phyloP scores from a whole-genome alignment of 768 basidiomycete genomes.

The Agrocybe pediades region DNA sequence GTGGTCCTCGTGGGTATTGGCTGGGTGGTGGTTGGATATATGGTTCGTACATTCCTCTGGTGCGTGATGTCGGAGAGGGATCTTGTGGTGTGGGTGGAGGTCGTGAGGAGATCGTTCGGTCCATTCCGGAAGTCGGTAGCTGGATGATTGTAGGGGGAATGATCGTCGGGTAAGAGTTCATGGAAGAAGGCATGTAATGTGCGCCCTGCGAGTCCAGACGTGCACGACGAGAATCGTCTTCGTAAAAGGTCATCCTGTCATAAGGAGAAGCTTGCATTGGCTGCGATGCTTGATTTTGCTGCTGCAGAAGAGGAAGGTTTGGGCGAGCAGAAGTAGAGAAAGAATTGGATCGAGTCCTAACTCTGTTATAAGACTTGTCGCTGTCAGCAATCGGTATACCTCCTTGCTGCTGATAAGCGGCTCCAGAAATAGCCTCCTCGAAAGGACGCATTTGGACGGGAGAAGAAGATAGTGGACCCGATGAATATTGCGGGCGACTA shows the following conservation, averaged over 20 bases:
- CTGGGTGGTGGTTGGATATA: not conserved
- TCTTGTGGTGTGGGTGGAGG: not conserved
- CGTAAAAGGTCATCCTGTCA: constrained; percentile 10
- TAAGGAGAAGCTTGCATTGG: constrained; percentile 12
- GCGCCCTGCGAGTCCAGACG: not conserved
- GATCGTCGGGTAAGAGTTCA: not conserved
- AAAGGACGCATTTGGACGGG: constrained; percentile 17
- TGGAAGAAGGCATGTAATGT: not conserved
- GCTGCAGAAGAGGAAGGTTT: constrained; percentile 1
- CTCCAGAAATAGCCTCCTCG: constrained; percentile 10
- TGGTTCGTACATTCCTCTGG: not conserved
- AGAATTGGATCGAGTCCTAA: constrained; percentile 20
- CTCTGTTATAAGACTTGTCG: constrained; percentile 4
- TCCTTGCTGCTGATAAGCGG: not conserved
- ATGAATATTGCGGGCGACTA: constrained; percentile 2
- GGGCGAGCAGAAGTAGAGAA: constrained; percentile 15
- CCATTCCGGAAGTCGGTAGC: not conserved
- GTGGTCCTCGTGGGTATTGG: constrained; percentile 2
- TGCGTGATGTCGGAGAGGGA: not conserved
- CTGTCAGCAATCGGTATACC: not conserved
- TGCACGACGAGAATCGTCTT: not conserved
- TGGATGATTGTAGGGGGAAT: not conserved
- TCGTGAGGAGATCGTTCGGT: not conserved
- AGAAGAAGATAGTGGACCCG: constrained; percentile 18
- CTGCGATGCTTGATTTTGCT: constrained; percentile 7